These are phyloP conservation scores for Linaria vulgaris DNA, from an alignment of 257 asterid genomes.

Conservation along the genomic window DNA sequence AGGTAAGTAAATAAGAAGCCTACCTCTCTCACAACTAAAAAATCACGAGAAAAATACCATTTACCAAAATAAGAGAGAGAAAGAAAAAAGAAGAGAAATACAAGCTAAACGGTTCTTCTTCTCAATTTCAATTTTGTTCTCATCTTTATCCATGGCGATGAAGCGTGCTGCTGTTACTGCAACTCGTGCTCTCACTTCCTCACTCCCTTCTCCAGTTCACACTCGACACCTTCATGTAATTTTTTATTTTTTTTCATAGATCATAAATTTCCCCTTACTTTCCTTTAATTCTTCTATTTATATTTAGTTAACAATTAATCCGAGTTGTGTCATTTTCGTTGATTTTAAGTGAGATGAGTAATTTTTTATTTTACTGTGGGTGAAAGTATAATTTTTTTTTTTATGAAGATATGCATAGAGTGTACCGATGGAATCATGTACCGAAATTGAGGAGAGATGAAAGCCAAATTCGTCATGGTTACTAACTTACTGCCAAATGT, in stretches of 20 bases:
- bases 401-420: conserved; percentile 16
- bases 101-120: not conserved
- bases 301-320: not conserved
- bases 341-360: no score
- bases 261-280: not conserved
- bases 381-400: not conserved
- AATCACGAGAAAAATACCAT: no score
- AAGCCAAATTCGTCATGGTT: conserved; percentile 19
- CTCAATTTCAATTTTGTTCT: not conserved
- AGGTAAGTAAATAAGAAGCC: no score
- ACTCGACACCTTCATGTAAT: conserved; percentile 70
- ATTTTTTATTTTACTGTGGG: not conserved
- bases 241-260: not conserved
- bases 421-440: conserved; percentile 25
- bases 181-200: conserved; percentile 55
- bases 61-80: no score
- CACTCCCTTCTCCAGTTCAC: conserved; percentile 39
- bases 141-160: conserved; percentile 57
- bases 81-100: no score
- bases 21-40: no score
- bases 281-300: not conserved
- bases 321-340: no score
- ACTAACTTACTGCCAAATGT: conserved; percentile 23
- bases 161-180: conserved; percentile 65
- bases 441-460: no score